A percentile compares a stretch with the other conserved stretches of the same genome.
Conservation (phyloP, 108 stramenopile genomes). For the Cyclostephanos invisitatus region DNA sequence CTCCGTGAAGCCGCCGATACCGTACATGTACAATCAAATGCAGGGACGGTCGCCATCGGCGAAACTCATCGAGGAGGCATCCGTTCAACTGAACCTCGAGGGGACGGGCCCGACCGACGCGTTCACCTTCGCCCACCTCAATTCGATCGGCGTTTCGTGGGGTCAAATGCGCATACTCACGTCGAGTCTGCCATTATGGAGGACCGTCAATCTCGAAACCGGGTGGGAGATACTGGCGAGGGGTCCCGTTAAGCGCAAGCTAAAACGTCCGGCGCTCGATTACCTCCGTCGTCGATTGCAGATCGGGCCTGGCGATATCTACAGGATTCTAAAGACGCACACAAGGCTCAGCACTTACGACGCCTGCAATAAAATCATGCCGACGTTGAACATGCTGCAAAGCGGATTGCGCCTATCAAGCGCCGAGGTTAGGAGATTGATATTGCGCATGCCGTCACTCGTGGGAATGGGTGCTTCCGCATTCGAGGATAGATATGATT, state of each 20-base stretch:
- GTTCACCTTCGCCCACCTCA: slow-evolving; percentile 47
- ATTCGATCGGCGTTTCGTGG: slow-evolving; percentile 48
- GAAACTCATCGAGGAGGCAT: slow-evolving; percentile 39
- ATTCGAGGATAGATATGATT: slow-evolving; percentile 41
- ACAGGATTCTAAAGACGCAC: slow-evolving; percentile 52
- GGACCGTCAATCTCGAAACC: slow-evolving; percentile 49
- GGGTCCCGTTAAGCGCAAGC: slow-evolving; percentile 27
- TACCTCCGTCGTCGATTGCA: slow-evolving; percentile 51
- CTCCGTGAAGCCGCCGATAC: slow-evolving; percentile 37
- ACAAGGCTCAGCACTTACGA: slow-evolving; percentile 49
- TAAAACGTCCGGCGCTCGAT: slow-evolving; percentile 38
- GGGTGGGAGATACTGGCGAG: slow-evolving; percentile 47
- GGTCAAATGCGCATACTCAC: slow-evolving; percentile 38
- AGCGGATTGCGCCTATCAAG: slow-evolving; percentile 37
- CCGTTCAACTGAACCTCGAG: slow-evolving; percentile 37
- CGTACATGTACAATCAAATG: slow-evolving; percentile 44
- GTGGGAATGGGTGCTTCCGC: slow-evolving; percentile 44
- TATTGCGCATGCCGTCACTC: slow-evolving; percentile 53
- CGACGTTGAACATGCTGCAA: slow-evolving; percentile 48
- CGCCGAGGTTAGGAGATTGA: slow-evolving; percentile 31
- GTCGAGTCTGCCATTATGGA: slow-evolving; percentile 39
- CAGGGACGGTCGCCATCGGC: slow-evolving; percentile 6
- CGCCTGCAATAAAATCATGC: slow-evolving; percentile 26
- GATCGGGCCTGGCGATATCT: slow-evolving; percentile 40
- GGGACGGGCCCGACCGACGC: slow-evolving; percentile 40